These are phyloP conservation scores for Naematelia aurantialba DNA, from an alignment of 768 basidiomycete species.

Conservation along the genomic window DNA sequence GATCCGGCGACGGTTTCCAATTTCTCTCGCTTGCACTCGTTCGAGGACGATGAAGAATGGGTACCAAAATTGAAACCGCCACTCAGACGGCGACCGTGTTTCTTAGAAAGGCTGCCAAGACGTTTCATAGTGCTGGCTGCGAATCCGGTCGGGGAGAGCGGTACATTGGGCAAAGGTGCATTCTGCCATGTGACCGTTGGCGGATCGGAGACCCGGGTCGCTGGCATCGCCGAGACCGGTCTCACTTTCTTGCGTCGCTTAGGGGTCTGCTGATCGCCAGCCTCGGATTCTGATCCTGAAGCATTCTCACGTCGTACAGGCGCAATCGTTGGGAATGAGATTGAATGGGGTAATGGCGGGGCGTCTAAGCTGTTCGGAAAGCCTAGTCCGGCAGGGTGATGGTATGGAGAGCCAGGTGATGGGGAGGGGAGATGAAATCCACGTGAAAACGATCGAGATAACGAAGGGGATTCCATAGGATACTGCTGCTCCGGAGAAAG, in stretches of 20 bases:
- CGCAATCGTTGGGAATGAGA: slow-evolving; percentile 21
- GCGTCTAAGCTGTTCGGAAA: neutral
- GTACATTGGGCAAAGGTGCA: neutral
- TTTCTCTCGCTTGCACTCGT: slow-evolving; percentile 5
- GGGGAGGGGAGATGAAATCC: slow-evolving; percentile 45
- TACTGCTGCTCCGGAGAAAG: too few relatives aligned
- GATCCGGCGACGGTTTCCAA: slow-evolving; percentile 35
- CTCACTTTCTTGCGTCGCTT: slow-evolving; percentile 26
- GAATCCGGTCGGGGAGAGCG: neutral
- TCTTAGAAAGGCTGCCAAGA: slow-evolving; percentile 37
- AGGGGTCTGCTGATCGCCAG: slow-evolving; percentile 17
- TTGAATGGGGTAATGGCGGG: slow-evolving; percentile 35
- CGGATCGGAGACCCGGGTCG: slow-evolving; percentile 12
- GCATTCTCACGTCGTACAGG: slow-evolving; percentile 8
- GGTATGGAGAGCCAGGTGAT: slow-evolving; percentile 37
- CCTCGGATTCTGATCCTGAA: slow-evolving; percentile 29
- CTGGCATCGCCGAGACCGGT: slow-evolving; percentile 31
- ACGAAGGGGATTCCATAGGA: too few relatives aligned
- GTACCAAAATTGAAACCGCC: slow-evolving; percentile 45
- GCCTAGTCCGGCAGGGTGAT: neutral
- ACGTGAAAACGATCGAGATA: slow-evolving; percentile 29
- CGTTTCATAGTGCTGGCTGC: slow-evolving; percentile 25
- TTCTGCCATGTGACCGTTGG: neutral
- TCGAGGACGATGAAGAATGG: slow-evolving; percentile 4
- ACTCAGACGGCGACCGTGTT: slow-evolving; percentile 44